Base-by-base conservation (phyloP, 352 stramenopile genomes). In the Globisporangium echinulatum region DNA sequence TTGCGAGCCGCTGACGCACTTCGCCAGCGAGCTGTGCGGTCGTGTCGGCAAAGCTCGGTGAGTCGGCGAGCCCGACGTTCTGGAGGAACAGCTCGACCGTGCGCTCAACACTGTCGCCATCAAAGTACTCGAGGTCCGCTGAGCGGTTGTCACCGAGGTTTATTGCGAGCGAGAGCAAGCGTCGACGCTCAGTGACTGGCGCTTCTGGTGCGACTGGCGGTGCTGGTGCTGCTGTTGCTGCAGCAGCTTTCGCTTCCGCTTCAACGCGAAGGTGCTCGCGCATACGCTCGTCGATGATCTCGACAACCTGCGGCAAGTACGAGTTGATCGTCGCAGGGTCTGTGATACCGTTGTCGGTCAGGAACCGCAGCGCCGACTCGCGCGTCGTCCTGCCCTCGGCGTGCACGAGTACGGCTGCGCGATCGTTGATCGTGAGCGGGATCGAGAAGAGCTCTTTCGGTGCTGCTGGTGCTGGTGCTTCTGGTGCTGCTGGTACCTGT, bases 21-120 rank as follows among this genome's bases (percentile, higher is more conserved):
- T 83, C 59, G 36, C 61, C 54, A 7, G 66, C 62, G 14, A 92
- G 72, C 57, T 82, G 67, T 8, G 56, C 61, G 6, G 75, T 64
- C 39, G 80, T 84, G 38, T 73, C 66, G 25, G 58, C 62, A 59
- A 85, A 89, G 33, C 44, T 58, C 7, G 72, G 61, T n/a, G 79
- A 61, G 25, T 58, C 51, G 11, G 67, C 64, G 56, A 93, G 47
- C 3, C 82, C 77, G 25, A 89, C 66, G 37, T 47, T 56, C 6
- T 68, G 54, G 14, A 93, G 69, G 59, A 93, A 93, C 6, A 77
- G 53, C 55, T 91, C 73, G 4, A 84, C 81, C 0, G 83, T 89
- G 39, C 71, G 66, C 59, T 90, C 75, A 39, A 89, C 42, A 58
- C 72, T 85, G 47, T 93, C 83, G 38, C 83, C 79, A 64, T 85